These are phyloP conservation scores for Rubia tinctorum DNA, from an alignment of 305 asterid species.

Conservation along the genomic window DNA sequence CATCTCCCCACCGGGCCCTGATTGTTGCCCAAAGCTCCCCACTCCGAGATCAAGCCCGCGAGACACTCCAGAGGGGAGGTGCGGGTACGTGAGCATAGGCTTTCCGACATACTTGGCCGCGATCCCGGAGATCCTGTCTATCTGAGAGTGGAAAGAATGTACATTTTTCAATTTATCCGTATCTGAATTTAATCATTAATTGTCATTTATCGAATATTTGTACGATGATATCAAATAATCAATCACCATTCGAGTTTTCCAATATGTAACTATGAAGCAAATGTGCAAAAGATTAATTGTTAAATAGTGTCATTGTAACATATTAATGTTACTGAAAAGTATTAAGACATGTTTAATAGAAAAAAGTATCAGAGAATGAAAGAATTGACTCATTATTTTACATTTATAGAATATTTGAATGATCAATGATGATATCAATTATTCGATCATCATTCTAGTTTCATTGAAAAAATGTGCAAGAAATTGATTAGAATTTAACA, in stretches of 20 bases:
- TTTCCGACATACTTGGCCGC: slow-evolving; percentile 89
- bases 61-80: slow-evolving; percentile 47
- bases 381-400: too few species aligned
- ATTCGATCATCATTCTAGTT: too few species aligned
- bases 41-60: slow-evolving; percentile 62
- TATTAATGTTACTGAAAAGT: not conserved
- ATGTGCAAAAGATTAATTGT: not conserved
- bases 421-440: too few species aligned
- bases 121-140: slow-evolving; percentile 81
- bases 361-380: too few species aligned
- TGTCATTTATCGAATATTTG: too few species aligned
- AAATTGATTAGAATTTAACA: too few species aligned
- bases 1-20: slow-evolving; percentile 46
- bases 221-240: too few species aligned
- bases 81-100: slow-evolving; percentile 67
- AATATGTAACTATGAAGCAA: not conserved
- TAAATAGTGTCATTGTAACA: not conserved
- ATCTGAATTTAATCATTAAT: too few species aligned
- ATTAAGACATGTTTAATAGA: not conserved
- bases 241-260: too few species aligned
- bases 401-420: too few species aligned
- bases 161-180: not conserved
- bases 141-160: slow-evolving; percentile 28
- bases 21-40: slow-evolving; percentile 46
- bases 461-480: too few species aligned